Percentiles rank a stretch among this genome's conserved stretches.
phyloP scores from a whole-genome alignment of 2,329 filamentous ascomycete species.

The Cladosporium oxysporum region DNA sequence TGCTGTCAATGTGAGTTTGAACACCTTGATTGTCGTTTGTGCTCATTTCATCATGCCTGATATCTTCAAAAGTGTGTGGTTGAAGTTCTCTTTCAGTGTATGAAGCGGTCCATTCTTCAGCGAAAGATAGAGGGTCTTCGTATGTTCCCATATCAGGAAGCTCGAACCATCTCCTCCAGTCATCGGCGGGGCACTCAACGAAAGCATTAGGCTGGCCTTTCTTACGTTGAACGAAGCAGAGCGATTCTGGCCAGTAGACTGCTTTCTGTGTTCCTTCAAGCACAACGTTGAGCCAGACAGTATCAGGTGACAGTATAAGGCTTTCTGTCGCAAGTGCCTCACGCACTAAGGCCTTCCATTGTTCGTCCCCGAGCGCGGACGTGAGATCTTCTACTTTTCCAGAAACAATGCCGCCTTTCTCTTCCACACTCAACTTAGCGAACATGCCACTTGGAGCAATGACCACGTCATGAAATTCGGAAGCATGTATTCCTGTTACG shows the following conservation, averaged over 20 bases:
- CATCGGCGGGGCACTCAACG: not conserved
- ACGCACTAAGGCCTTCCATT: constrained; percentile 22
- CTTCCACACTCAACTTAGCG: not conserved
- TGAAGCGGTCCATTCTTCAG: constrained; percentile 33
- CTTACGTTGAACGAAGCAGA: constrained; percentile 25
- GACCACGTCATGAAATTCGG: not conserved
- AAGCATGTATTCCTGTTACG: not conserved
- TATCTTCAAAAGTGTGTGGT: not conserved
- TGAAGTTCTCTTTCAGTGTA: constrained; percentile 29
- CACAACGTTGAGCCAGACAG: constrained; percentile 11
- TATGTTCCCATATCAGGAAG: constrained; percentile 25
- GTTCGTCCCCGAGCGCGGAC: not conserved
- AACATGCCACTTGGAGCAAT: constrained; percentile 7
- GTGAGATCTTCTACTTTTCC: not conserved
- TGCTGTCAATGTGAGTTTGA: not conserved
- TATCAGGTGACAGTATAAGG: constrained; percentile 12
- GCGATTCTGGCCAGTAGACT: constrained; percentile 29
- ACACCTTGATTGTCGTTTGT: not conserved
- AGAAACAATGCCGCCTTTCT: not conserved
- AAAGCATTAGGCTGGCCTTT: not conserved
- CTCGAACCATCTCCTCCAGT: constrained; percentile 32
- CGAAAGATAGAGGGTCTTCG: constrained; percentile 34
- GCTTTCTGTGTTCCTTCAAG: not conserved
- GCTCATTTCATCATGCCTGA: not conserved
- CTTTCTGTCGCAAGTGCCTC: constrained; percentile 22